A percentile compares a stretch with the other conserved stretches of the same genome.
phyloP scores from a whole-genome alignment of 805 yeast species.

The Cyberlindnera nakhonratchasimensis region DNA sequence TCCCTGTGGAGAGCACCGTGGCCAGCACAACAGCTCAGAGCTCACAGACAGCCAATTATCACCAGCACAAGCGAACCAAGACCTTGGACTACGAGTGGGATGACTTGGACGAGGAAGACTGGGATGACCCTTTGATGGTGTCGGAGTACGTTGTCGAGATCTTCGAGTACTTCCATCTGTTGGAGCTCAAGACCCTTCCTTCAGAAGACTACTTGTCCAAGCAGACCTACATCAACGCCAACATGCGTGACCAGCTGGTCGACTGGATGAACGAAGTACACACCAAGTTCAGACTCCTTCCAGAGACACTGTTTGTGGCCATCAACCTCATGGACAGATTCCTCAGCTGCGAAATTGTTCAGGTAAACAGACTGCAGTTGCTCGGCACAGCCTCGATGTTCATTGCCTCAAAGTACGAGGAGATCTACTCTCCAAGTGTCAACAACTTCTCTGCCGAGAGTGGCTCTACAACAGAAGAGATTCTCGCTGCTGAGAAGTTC shows the following conservation, averaged over 20 bases:
- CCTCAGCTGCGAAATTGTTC: conserved; percentile 71
- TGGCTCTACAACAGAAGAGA: conserved; percentile 77
- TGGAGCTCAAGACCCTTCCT: conserved; percentile 72
- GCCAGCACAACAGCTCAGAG: too few species aligned
- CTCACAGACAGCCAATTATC: conserved; percentile 2
- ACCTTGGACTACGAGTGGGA: conserved; percentile 50
- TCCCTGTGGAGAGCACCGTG: conserved; percentile 5
- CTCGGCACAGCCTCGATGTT: conserved; percentile 84
- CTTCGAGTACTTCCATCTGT: conserved; percentile 69
- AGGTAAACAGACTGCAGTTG: conserved; percentile 76
- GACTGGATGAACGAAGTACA: conserved; percentile 95
- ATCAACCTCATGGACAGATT: conserved; percentile 86
- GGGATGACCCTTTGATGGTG: conserved; percentile 85
- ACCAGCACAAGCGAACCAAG: conserved; percentile 22
- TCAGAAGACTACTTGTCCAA: conserved; percentile 35
- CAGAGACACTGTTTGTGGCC: conserved; percentile 83
- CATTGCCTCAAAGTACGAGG: conserved; percentile 92
- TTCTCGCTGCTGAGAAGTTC: conserved; percentile 80
- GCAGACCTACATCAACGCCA: conserved; percentile 41
- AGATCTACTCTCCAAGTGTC: conserved; percentile 85
- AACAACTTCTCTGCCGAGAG: conserved; percentile 83
- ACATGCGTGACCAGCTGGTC: conserved; percentile 79
- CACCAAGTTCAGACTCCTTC: conserved; percentile 74
- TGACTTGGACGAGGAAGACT: conserved; percentile 75
- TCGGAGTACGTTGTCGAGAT: conserved; percentile 89